Conservation (phyloP, 2,329 filamentous ascomycete genomes). For the Nothophoma quercina region DNA sequence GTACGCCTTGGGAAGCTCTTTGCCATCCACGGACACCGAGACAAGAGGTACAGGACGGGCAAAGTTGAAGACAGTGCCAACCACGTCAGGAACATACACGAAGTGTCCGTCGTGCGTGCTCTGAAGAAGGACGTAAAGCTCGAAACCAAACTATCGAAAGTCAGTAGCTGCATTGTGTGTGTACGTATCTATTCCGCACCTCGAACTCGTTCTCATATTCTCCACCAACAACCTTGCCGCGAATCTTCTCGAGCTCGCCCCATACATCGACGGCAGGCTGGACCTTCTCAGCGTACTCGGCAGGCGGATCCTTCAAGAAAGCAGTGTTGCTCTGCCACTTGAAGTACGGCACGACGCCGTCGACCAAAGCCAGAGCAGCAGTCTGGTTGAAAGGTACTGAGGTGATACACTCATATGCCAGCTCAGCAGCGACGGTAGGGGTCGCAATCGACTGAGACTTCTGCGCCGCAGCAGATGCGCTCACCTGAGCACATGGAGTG, state of each 20-base stretch:
- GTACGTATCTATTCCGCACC: constrained; percentile 22
- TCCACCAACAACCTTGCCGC: constrained; percentile 46
- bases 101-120: constrained; percentile 72
- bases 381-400: constrained; percentile 56
- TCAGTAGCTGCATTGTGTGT: constrained; percentile 10
- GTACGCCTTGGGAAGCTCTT: constrained; percentile 63
- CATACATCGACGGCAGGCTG: constrained; percentile 54
- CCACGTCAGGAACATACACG: constrained; percentile 61
- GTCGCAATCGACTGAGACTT: constrained; percentile 28
- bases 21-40: constrained; percentile 64
- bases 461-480: constrained; percentile 37
- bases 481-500: constrained; percentile 44
- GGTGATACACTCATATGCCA: constrained; percentile 57
- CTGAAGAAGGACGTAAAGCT: constrained; percentile 54
- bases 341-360: constrained; percentile 55
- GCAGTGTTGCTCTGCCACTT: constrained; percentile 56
- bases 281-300: constrained; percentile 56
- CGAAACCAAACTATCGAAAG: constrained; percentile 39
- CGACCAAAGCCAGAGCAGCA: constrained; percentile 50
- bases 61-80: constrained; percentile 61
- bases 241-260: constrained; percentile 49
- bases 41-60: constrained; percentile 61
- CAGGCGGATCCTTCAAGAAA: constrained; percentile 55
- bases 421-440: constrained; percentile 52
- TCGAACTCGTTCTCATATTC: constrained; percentile 53